Evolutionary conservation across 495 filamentous ascomycete species (phyloP), one percentile per base, ranked within the genome.

Genomic region (Trichoderma virens): DNA sequence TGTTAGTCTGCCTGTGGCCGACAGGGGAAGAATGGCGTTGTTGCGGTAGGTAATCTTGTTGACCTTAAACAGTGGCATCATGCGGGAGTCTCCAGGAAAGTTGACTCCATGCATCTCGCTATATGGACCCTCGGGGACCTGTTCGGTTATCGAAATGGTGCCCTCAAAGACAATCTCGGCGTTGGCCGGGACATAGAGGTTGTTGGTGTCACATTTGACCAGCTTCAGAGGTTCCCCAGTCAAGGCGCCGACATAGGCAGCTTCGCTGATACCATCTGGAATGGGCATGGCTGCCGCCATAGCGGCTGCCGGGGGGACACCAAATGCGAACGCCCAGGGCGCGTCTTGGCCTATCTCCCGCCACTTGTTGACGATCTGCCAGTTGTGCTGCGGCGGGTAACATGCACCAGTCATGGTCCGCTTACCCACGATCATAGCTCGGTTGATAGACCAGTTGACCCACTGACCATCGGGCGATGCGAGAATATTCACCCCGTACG

Each of bases 371-470:
- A 69, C 66, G 28, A 80, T 78, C 23, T 70, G 66, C 69, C 74
- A 70, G 45, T 77, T 70, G 61, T 78, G 70, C 65, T 79, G 75
- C 0, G 67, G 68, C 9, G 65, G 59, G 35, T 72, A 72, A 16
- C 76, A 70, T 11, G 74, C 66, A 3, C 77, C 75, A 0, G 67
- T 65, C 7, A 79, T 43, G n/a, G 71, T 66, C 2, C 67, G 67
- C 5, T 74, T 70, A 25, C 73, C 76, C 20, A 65, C 65, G 3
- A 78, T 70, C 76, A 78, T 78, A 6, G 71, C 74, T 0, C 77
- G 73, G 1, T 72, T 69, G 65, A 79, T 79, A 0, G 77, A 76
- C 76, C 77, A 79, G 62, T 79, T 79, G 1, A 70, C 73, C 77
- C 77, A 79, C 18, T 61, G 65, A 14, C 70, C 71, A 64, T 76